These are phyloP conservation scores for Durusdinium trenchii DNA, from an alignment of 73 alveolate species.

Conservation along the genomic window DNA sequence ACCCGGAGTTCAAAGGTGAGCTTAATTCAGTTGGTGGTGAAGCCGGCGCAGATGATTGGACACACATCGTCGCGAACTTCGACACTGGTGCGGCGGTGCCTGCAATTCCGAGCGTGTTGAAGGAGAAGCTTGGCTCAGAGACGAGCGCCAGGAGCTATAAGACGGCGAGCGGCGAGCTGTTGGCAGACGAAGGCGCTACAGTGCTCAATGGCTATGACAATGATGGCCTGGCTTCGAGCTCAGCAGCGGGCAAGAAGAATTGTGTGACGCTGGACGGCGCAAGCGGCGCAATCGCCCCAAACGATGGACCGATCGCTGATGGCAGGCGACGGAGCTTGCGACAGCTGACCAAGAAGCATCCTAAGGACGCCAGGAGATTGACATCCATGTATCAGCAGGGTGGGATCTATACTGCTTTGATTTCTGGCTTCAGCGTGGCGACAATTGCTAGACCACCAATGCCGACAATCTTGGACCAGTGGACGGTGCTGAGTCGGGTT, in stretches of 20 bases:
- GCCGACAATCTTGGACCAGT: not conserved
- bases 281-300: not conserved
- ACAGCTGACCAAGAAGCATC: not conserved
- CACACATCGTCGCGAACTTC: not conserved
- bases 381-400: not conserved
- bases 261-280: not conserved
- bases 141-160: not conserved
- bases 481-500: not conserved
- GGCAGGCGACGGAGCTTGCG: not conserved
- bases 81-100: constrained; percentile 20
- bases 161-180: constrained; percentile 9
- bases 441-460: not conserved
- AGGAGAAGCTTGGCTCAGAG: not conserved
- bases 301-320: not conserved
- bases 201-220: not conserved
- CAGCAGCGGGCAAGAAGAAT: not conserved
- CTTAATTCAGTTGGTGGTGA: not conserved
- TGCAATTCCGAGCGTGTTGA: not conserved
- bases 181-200: not conserved
- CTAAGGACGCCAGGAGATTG: not conserved
- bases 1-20: not conserved
- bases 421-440: not conserved
- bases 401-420: not conserved
- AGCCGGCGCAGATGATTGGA: not conserved
- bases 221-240: not conserved